Percentiles rank a stretch among this genome's conserved stretches.
Evolutionary conservation across 139 green algal species (phyloP).

Genomic region (Closterium sp.): DNA sequence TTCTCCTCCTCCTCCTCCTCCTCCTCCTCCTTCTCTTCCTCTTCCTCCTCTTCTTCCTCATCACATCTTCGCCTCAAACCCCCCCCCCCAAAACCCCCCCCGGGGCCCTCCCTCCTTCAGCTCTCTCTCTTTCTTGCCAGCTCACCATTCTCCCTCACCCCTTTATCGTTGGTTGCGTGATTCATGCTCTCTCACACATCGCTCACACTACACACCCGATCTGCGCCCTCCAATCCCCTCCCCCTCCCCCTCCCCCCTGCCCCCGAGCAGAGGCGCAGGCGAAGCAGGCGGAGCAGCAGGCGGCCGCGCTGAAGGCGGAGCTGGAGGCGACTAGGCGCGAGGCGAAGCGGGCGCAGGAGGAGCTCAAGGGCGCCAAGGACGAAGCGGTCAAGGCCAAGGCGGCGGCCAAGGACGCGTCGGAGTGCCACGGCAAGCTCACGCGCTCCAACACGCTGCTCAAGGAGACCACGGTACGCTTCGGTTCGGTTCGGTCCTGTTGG

Average conservation of each 20-base stretch:
- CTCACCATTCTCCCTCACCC: neutral
- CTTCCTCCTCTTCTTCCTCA: too few relatives aligned
- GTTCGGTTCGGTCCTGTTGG: neutral
- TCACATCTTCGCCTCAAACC: too few relatives aligned
- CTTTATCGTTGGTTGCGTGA: too few relatives aligned
- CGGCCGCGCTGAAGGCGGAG: neutral
- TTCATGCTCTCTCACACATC: too few relatives aligned
- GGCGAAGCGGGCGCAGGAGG: neutral
- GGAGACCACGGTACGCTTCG: neutral
- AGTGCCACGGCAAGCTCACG: neutral
- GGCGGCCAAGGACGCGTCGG: neutral
- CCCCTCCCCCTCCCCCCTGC: too few relatives aligned
- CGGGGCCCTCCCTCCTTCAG: too few relatives aligned
- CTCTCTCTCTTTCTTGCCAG: neutral
- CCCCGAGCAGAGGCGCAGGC: neutral
- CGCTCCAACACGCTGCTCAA: neutral
- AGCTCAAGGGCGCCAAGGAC: neutral
- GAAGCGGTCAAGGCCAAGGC: neutral
- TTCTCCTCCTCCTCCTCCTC: too few relatives aligned
- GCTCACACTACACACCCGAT: too few relatives aligned
- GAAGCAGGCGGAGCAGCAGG: neutral
- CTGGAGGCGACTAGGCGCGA: neutral
- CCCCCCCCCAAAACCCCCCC: too few relatives aligned
- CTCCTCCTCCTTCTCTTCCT: neutral
- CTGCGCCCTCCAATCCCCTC: too few relatives aligned